These are phyloP conservation scores for Leccinum fuscescens DNA, from an alignment of 1,284 basidiomycete genomes.

Conservation along the genomic window DNA sequence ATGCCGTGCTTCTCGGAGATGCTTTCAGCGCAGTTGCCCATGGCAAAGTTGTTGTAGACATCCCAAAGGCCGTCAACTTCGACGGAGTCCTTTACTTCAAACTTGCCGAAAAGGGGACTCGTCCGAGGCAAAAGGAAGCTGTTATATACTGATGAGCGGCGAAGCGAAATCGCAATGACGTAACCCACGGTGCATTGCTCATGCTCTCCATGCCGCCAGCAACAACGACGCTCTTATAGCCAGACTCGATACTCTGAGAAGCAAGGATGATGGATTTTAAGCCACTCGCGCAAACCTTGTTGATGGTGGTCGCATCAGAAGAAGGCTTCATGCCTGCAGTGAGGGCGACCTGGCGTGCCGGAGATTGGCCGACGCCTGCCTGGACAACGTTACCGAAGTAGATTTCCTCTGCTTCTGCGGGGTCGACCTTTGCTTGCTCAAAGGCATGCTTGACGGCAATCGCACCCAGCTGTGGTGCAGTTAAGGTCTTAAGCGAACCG, in stretches of 20 bases:
- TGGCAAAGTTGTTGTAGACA: slow-evolving; percentile 92
- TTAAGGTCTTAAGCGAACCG: slow-evolving; percentile 84
- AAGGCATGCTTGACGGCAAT: slow-evolving; percentile 91
- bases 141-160: slow-evolving; percentile 10
- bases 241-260: slow-evolving; percentile 85
- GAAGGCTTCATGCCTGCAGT: slow-evolving; percentile 77
- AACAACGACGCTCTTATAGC: slow-evolving; percentile 83
- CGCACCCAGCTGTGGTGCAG: slow-evolving; percentile 88
- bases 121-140: slow-evolving; percentile 92
- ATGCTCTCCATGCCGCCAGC: slow-evolving; percentile 99
- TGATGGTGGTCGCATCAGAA: slow-evolving; percentile 98
- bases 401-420: slow-evolving; percentile 86
- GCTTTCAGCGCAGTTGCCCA: slow-evolving; percentile 94
- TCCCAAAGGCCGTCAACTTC: slow-evolving; percentile 95
- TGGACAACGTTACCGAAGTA: slow-evolving; percentile 98
- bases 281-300: slow-evolving; percentile 98
- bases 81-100: slow-evolving; percentile 84
- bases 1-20: slow-evolving; percentile 86
- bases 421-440: slow-evolving; percentile 76
- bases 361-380: slow-evolving; percentile 93
- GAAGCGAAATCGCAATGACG: slow-evolving; percentile 1
- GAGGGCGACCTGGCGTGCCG: slow-evolving; percentile 93
- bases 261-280: slow-evolving; percentile 95
- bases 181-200: slow-evolving; percentile 87
- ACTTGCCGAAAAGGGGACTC: slow-evolving; percentile 88